Evolutionary conservation across 441 rosid species (phyloP).

Genomic region (Pelargonium cotyledonis): DNA sequence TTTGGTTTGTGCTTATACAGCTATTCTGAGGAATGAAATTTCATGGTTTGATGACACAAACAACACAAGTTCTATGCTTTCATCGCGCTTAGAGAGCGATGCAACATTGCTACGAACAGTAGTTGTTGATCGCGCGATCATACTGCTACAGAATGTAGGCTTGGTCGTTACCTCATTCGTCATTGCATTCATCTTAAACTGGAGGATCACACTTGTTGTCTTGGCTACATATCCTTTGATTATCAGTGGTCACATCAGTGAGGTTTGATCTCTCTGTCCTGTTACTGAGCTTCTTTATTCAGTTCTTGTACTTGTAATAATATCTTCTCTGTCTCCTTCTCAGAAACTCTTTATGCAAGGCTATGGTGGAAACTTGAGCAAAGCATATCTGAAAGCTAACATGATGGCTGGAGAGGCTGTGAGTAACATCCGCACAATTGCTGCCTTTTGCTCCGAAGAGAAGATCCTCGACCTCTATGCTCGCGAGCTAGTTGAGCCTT

Average conservation of each 20-base stretch:
- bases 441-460: constrained; percentile 90
- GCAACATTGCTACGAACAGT: constrained; percentile 95
- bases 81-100: constrained; percentile 89
- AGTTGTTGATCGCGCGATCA: constrained; percentile 91
- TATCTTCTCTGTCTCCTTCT: constrained; percentile 7
- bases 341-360: constrained; percentile 97
- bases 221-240: constrained; percentile 91
- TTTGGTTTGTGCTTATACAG: too few relatives aligned
- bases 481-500: constrained; percentile 57
- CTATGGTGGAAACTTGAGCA: constrained; percentile 89
- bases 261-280: constrained; percentile 46
- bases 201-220: constrained; percentile 98
- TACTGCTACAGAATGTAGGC: constrained; percentile 91
- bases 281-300: not conserved
- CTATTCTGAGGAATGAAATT: constrained; percentile 97
- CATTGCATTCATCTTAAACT: constrained; percentile 91
- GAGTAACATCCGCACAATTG: constrained; percentile 66
- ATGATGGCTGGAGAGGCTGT: constrained; percentile 81
- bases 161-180: constrained; percentile 94
- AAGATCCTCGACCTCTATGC: constrained; percentile 69
- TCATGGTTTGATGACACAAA: constrained; percentile 99
- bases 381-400: constrained; percentile 86
- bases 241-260: constrained; percentile 92
- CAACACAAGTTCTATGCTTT: constrained; percentile 87
- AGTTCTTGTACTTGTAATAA: not conserved